Evolutionary conservation across 1,284 basidiomycete species (phyloP).

Genomic region (Thelephora terrestris): DNA sequence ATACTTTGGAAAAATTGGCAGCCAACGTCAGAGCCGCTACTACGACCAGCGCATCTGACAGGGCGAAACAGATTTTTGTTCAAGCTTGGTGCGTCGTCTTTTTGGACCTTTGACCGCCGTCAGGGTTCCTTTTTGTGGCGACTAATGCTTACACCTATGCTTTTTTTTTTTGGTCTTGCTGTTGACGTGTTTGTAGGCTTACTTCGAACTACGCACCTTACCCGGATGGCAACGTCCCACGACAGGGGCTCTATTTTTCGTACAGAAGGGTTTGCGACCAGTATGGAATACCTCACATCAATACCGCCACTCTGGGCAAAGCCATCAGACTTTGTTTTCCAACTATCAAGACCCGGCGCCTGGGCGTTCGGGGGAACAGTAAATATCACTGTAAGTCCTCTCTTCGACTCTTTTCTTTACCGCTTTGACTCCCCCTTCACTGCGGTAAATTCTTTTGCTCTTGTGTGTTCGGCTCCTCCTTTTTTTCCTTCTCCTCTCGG

Average conservation of each 20-base stretch:
- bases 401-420: conserved; percentile 4
- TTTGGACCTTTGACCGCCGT: conserved; percentile 5
- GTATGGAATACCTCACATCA: conserved; percentile 86
- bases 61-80: conserved; percentile 84
- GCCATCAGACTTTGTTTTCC: conserved; percentile 88
- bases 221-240: conserved; percentile 80
- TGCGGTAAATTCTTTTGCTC: conserved; percentile 1
- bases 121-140: conserved; percentile 8
- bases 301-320: conserved; percentile 89
- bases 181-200: conserved; percentile 45
- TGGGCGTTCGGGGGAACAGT: conserved; percentile 86
- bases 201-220: conserved; percentile 84
- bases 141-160: conserved; percentile 1
- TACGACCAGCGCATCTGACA: conserved; percentile 78
- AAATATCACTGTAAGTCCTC: conserved; percentile 75
- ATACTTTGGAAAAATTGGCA: conserved; percentile 74
- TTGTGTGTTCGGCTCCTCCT: not conserved
- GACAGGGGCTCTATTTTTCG: conserved; percentile 84
- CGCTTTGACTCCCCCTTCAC: not conserved
- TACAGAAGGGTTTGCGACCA: conserved; percentile 85
- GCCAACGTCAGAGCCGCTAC: conserved; percentile 80
- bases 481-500: not conserved
- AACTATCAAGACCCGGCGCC: conserved; percentile 84
- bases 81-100: conserved; percentile 63
- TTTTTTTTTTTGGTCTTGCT: conserved; percentile 4